Evolutionary conservation across 2,329 filamentous ascomycete species (phyloP), one percentile per base, ranked within the genome.

Genomic region (Epichloe gansuensis): DNA sequence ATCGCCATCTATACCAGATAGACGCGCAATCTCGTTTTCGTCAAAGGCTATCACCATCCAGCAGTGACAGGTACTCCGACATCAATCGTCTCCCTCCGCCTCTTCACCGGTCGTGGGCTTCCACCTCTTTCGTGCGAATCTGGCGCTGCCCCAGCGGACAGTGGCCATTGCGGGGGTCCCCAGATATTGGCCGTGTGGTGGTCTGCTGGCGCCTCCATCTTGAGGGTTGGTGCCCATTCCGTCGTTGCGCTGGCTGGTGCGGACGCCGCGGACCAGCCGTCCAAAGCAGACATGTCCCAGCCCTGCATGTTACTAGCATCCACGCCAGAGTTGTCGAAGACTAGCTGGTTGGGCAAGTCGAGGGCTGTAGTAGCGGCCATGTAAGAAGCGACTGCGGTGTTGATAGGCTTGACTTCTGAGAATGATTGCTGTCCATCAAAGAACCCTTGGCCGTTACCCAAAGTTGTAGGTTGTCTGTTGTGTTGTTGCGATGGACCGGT

Each of bases 221-320:
- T 69, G 46, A 57, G 51, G 25, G 53, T 51, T 23, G 63, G 45
- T n/a, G 56, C 56, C 67, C 66, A 69, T 48, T 68, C 66, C 40
- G 64, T 36, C n/a, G 59, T 58, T 9, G 61, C 58, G n/a, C 56
- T 57, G 8, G 57, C 50, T 23, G 60, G 45, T 7, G 59, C 55
- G 11, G 64, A 53, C 6, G 57, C 51, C 9, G 59, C 56, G 13
- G 63, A 55, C 68, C 68, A 70, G 31, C 58, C 51, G 52, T 70
- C 67, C 49, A 71, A 57, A 3, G 63, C 58, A 35, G 64, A 57
- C 59, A 70, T 67, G 54, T 69, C 67, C 68, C 68, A 71, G 47
- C 63, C 62, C 49, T 67, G 64, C 2, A 71, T 61, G 48, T 42
- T 55, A 44, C 58, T 57, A 9, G 61, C 49, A 44, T 67, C 64